Base-by-base conservation (phyloP, 140 eudicot species). In the Cichorium intybus region DNA sequence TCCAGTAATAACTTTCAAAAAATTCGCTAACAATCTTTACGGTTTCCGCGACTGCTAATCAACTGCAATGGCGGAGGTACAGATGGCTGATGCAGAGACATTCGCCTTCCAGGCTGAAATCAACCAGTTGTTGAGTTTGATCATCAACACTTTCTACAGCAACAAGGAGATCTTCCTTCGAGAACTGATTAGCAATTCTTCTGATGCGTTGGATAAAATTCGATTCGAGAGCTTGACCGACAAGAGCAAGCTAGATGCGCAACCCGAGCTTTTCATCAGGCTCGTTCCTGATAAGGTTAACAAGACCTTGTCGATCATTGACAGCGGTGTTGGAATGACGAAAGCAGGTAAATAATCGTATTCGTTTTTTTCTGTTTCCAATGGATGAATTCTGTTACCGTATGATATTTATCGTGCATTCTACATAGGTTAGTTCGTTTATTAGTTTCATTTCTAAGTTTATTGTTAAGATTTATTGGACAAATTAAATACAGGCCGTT, bases 111-210 rank as follows among this genome's bases (percentile, higher is more conserved):
- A 85, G 68, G 94, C 94, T 0, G 93, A 85, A 63, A 85, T 85
- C 43, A 85, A 85, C 73, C 93, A 85, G 73, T 72, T 82, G 29
- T 26, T 85, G 49, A 86, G 95, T 34, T 55, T 86, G 43, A 86
- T 86, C 72, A 86, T 86, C 83, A 86, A 85, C 56, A 85, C 89
- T 0, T 85, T 85, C 78, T 85, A 85, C 84, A 82, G 86, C 80
- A 82, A 86, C 89, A 86, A 82, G 71, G 95, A 87, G 83, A 87
- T 87, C 5, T 87, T 87, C 74, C 90, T 86, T 22, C 74, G 95
- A 23, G 95, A 86, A 56, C 65, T 86, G 10, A 86, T 86, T 34
- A 80, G 87, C 79, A 87, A 87, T 43, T 70, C 95, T 4, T 87
- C 95, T 9, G 95, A 87, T 70, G 95, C 89, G 5, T 68, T 86